phyloP scores from a whole-genome alignment of 495 filamentous ascomycete species.

The Alectoria sarmentosa region DNA sequence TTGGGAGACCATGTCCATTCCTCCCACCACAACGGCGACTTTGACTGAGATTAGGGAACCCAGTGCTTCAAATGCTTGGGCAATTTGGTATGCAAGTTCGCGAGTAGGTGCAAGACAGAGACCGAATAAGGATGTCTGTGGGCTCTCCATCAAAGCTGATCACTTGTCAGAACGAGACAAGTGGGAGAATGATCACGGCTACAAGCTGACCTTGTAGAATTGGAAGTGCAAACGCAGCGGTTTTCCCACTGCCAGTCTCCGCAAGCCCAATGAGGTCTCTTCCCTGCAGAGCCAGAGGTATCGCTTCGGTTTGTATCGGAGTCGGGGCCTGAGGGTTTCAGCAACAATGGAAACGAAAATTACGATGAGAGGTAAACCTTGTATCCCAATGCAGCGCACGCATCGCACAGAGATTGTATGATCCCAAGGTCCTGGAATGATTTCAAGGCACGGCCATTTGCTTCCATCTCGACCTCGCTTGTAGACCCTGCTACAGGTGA shows the following conservation, averaged over 20 bases:
- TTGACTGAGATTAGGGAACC: constrained; percentile 76
- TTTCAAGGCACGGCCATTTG: constrained; percentile 37
- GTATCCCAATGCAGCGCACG: constrained; percentile 73
- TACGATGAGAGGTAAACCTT: constrained; percentile 35
- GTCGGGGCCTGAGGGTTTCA: constrained; percentile 47
- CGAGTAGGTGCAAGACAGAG: constrained; percentile 86
- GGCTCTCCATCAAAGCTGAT: constrained; percentile 68
- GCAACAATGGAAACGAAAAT: neutral
- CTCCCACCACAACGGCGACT: constrained; percentile 75
- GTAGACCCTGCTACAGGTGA: neutral
- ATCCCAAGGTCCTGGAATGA: constrained; percentile 82
- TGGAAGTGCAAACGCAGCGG: constrained; percentile 82
- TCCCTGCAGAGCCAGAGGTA: constrained; percentile 72
- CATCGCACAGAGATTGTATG: constrained; percentile 80
- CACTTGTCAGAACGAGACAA: constrained; percentile 8
- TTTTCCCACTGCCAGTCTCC: constrained; percentile 93
- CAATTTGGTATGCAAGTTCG: constrained; percentile 87
- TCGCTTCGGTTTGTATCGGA: constrained; percentile 67
- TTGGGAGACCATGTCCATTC: constrained; percentile 92
- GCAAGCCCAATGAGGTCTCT: constrained; percentile 89
- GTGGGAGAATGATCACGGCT: neutral
- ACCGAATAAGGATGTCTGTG: constrained; percentile 60
- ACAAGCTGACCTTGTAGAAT: constrained; percentile 58
- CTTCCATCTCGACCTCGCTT: neutral
- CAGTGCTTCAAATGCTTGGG: constrained; percentile 73